A percentile compares a stretch with the other conserved stretches of the same genome.
Evolutionary conservation across 192 early-diverging fungal genomes (phyloP).

Genomic region (Nowakowskiella sp.): DNA sequence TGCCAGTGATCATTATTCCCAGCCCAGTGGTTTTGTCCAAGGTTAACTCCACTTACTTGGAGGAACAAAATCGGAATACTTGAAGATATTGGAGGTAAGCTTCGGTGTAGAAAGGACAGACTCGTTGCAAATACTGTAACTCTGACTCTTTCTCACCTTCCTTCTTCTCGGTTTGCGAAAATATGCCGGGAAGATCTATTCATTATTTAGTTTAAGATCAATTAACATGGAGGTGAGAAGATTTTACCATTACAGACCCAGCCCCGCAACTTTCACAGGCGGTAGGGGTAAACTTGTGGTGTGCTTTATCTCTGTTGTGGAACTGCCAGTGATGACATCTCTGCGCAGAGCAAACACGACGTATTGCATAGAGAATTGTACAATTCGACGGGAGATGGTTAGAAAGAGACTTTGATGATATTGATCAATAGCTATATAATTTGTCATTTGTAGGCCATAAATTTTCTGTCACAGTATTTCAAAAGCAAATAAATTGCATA

Average conservation of each 20-base stretch:
- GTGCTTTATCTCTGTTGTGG: conserved; percentile 49
- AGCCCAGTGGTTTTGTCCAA: conserved; percentile 23
- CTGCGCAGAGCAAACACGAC: conserved; percentile 63
- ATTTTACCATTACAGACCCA: neutral
- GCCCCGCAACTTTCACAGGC: neutral
- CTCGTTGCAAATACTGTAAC: conserved; percentile 29
- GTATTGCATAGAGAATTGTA: conserved; percentile 78
- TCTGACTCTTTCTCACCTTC: neutral
- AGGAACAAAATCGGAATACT: conserved; percentile 48
- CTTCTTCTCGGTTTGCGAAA: neutral
- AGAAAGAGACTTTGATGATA: no score
- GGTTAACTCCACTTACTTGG: conserved; percentile 31
- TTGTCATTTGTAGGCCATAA: no score
- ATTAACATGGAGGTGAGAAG: neutral
- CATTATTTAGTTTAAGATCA: neutral
- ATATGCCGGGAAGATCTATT: neutral
- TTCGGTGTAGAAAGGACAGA: conserved; percentile 46
- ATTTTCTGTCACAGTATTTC: no score
- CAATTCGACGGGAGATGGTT: no score
- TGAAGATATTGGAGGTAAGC: conserved; percentile 53
- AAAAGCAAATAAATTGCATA: no score
- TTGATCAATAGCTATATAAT: no score
- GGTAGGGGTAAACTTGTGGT: conserved; percentile 25
- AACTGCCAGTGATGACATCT: conserved; percentile 49
- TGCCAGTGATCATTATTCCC: conserved; percentile 43